A percentile compares a stretch with the other conserved stretches of the same genome.
Conservation (phyloP, 768 basidiomycete genomes). For the Tylopilus felleus region DNA sequence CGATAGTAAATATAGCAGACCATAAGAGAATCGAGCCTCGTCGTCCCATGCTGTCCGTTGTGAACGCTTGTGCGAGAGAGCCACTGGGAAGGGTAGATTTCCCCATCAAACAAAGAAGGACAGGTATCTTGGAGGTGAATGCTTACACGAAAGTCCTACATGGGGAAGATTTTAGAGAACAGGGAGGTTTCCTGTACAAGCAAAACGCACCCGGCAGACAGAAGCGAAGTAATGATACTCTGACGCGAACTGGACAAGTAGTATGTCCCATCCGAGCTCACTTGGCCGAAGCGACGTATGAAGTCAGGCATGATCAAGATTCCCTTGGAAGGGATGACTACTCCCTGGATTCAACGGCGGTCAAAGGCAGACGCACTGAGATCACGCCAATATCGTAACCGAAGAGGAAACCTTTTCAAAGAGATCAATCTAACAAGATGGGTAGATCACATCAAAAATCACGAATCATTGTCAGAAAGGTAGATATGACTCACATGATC, state of each 20-base stretch:
- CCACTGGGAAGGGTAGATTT: constrained; percentile 37
- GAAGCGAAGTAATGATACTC: constrained; percentile 16
- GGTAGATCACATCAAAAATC: not conserved
- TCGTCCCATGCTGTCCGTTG: constrained; percentile 16
- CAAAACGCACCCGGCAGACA: constrained; percentile 11
- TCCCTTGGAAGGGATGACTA: constrained; percentile 1
- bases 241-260: constrained; percentile 17
- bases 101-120: not conserved
- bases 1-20: constrained; percentile 13
- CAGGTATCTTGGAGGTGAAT: too few relatives aligned
- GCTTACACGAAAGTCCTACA: constrained; percentile 15
- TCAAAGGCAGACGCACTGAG: constrained; percentile 3
- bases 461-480: not conserved
- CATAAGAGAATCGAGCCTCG: constrained; percentile 13
- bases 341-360: not conserved
- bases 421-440: constrained; percentile 2
- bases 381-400: constrained; percentile 17
- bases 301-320: constrained; percentile 18
- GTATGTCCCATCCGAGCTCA: constrained; percentile 6
- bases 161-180: not conserved
- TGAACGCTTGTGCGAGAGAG: constrained; percentile 56
- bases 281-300: constrained; percentile 11
- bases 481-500: not conserved
- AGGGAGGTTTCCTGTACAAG: not conserved
- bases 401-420: constrained; percentile 11